Percentiles rank a stretch among this genome's conserved stretches.
These are phyloP conservation scores for Hygrophoropsis aurantiaca DNA, from an alignment of 768 basidiomycete species.

Conservation along the genomic window DNA sequence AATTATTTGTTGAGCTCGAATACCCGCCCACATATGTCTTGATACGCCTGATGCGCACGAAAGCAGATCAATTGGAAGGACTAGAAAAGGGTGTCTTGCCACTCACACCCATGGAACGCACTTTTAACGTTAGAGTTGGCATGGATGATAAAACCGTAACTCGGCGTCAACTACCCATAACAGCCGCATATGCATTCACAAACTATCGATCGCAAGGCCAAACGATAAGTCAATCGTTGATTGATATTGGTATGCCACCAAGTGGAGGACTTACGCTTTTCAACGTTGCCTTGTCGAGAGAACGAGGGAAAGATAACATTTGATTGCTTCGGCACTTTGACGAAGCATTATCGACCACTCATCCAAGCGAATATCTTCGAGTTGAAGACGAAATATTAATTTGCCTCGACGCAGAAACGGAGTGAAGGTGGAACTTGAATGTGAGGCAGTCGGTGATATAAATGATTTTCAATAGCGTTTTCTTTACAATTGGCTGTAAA, in stretches of 20 bases:
- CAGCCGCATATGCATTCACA: conserved; percentile 41
- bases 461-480: no score
- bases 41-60: conserved; percentile 13
- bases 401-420: conserved; percentile 10
- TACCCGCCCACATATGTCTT: conserved; percentile 30
- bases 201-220: conserved; percentile 43
- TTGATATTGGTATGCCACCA: conserved; percentile 36
- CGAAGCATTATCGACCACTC: conserved; percentile 13
- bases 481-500: no score
- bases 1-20: conserved; percentile 18
- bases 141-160: conserved; percentile 10
- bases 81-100: background rate
- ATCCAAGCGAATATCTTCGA: background rate
- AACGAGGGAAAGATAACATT: conserved; percentile 24
- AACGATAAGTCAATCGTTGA: conserved; percentile 33
- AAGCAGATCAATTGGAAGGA: background rate
- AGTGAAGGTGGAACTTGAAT: background rate
- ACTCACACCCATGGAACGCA: background rate
- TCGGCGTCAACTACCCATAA: conserved; percentile 30
- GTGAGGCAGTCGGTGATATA: background rate
- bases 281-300: conserved; percentile 40
- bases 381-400: conserved; percentile 1
- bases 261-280: conserved; percentile 29
- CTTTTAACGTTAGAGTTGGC: background rate
- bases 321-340: conserved; percentile 29